Conservation (phyloP, 805 yeast species). For the Grigorovia yakushimaensis region DNA sequence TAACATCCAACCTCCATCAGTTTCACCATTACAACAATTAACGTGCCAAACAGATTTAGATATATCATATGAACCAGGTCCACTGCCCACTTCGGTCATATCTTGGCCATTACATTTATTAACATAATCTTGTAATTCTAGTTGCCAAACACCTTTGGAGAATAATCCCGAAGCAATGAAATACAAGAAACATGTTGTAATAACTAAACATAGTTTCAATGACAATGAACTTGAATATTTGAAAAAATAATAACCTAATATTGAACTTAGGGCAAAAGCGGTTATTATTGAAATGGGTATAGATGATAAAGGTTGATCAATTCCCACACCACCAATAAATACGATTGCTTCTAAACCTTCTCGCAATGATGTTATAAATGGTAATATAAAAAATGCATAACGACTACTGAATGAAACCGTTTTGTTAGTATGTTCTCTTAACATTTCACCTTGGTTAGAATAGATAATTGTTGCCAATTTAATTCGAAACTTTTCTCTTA, state of each 20-base stretch:
- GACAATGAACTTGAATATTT: slow-evolving; percentile 72
- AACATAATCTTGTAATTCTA: slow-evolving; percentile 71
- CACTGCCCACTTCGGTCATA: slow-evolving; percentile 79
- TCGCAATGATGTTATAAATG: slow-evolving; percentile 76
- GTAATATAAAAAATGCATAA: slow-evolving; percentile 66
- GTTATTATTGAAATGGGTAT: slow-evolving; percentile 53
- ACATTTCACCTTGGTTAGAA: slow-evolving; percentile 19
- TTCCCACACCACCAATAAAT: slow-evolving; percentile 81
- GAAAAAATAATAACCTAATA: slow-evolving; percentile 60
- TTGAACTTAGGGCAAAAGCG: slow-evolving; percentile 50
- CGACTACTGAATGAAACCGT: slow-evolving; percentile 37
- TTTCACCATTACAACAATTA: slow-evolving; percentile 86
- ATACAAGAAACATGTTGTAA: slow-evolving; percentile 72
- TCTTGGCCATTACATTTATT: slow-evolving; percentile 71
- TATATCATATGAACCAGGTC: slow-evolving; percentile 88
- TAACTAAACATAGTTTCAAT: slow-evolving; percentile 60
- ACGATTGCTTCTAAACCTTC: slow-evolving; percentile 91
- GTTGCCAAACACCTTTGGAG: slow-evolving; percentile 84
- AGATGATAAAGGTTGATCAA: slow-evolving; percentile 56
- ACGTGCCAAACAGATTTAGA: slow-evolving; percentile 82
- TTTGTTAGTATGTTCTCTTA: slow-evolving; percentile 14
- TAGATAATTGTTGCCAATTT: slow-evolving; percentile 40
- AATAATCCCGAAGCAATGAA: slow-evolving; percentile 80
- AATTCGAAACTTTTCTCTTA: slow-evolving; percentile 73
- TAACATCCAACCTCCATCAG: slow-evolving; percentile 90